Evolutionary conservation across 2,329 filamentous ascomycete genomes (phyloP).

Genomic region (Magnaporthales sp.): DNA sequence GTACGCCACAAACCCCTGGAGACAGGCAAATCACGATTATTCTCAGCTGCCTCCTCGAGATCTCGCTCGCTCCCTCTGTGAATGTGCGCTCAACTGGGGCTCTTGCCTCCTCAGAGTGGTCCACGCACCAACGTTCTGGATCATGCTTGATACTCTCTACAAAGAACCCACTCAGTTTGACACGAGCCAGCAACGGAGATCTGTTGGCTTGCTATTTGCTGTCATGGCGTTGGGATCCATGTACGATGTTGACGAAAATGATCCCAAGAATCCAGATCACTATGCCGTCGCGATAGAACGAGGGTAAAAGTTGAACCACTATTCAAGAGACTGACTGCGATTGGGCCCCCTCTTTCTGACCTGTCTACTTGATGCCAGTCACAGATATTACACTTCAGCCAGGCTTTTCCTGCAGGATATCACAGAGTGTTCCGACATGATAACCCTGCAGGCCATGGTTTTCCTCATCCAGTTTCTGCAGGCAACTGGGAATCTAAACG

Average conservation of each 20-base stretch:
- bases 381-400: slow-evolving; percentile 66
- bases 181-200: slow-evolving; percentile 55
- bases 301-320: slow-evolving; percentile 33
- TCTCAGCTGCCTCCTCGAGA: slow-evolving; percentile 57
- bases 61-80: slow-evolving; percentile 41
- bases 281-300: slow-evolving; percentile 45
- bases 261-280: slow-evolving; percentile 29
- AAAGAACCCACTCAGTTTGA: slow-evolving; percentile 54
- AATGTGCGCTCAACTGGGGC: slow-evolving; percentile 46
- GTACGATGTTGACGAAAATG: slow-evolving; percentile 47
- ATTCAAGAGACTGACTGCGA: background rate
- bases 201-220: slow-evolving; percentile 64
- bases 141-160: slow-evolving; percentile 63
- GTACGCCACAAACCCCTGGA: too few species aligned
- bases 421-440: slow-evolving; percentile 64
- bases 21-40: slow-evolving; percentile 17
- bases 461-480: slow-evolving; percentile 79
- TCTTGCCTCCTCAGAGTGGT: slow-evolving; percentile 59
- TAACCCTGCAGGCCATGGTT: slow-evolving; percentile 64
- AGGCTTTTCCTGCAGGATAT: slow-evolving; percentile 56
- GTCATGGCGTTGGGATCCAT: slow-evolving; percentile 31
- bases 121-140: slow-evolving; percentile 45
- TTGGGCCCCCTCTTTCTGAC: background rate
- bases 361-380: slow-evolving; percentile 30
- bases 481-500: slow-evolving; percentile 67